A percentile compares a stretch with the other conserved stretches of the same genome.
phyloP scores from a whole-genome alignment of 1,139 yeast species.

The Yamadazyma epiphylla region DNA sequence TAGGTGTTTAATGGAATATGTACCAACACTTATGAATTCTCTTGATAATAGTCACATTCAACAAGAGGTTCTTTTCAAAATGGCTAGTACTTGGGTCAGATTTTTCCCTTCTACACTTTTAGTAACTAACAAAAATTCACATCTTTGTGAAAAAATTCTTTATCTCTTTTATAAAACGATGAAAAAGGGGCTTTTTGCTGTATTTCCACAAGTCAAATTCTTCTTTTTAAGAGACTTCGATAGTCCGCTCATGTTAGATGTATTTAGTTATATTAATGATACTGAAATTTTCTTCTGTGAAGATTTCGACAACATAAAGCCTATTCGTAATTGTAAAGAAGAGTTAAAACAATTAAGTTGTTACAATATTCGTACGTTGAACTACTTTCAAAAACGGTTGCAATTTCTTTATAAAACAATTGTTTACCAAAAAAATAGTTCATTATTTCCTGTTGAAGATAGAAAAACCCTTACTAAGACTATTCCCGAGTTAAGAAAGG shows the following conservation, averaged over 20 bases:
- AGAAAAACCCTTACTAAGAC: conserved; percentile 23
- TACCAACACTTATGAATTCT: conserved; percentile 25
- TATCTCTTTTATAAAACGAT: conserved; percentile 33
- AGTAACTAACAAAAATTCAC: conserved; percentile 17
- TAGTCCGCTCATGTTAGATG: conserved; percentile 40
- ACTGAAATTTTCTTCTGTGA: conserved; percentile 20
- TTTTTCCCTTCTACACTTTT: conserved; percentile 31
- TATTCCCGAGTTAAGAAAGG: conserved; percentile 21
- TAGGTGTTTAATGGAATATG: conserved; percentile 21
- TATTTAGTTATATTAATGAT: conserved; percentile 24
- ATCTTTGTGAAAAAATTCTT: conserved; percentile 31
- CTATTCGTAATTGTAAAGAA: conserved; percentile 6
- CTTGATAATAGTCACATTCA: conserved; percentile 28
- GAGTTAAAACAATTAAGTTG: conserved; percentile 25
- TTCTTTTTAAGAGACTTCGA: conserved; percentile 42
- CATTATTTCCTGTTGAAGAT: conserved; percentile 27
- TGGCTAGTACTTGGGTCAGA: conserved; percentile 38
- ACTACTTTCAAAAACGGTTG: conserved; percentile 20
- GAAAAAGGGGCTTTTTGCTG: conserved; percentile 33
- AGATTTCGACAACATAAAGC: conserved; percentile 12
- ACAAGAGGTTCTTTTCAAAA: conserved; percentile 31
- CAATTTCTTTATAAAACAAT: conserved; percentile 18
- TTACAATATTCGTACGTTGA: conserved; percentile 30
- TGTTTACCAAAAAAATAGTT: conserved; percentile 23
- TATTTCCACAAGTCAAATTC: conserved; percentile 40